Conservation (phyloP, 768 basidiomycete species). For the Leucocoprinus leucothites region DNA sequence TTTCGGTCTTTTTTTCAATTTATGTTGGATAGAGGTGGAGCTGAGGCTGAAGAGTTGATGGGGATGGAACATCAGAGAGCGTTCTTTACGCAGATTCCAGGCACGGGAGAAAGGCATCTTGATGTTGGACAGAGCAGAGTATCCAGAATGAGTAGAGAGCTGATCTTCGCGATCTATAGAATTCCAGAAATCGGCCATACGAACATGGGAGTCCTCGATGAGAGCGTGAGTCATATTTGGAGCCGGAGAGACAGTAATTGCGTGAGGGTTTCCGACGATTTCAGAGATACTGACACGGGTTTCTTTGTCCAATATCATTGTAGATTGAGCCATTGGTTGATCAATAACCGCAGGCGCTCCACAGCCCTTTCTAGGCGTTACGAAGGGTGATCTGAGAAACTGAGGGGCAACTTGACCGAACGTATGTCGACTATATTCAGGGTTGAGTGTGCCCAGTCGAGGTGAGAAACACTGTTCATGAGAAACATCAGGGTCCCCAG, state of each 20-base stretch:
- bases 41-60: conserved; percentile 28
- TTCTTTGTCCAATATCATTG: neutral
- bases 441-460: neutral
- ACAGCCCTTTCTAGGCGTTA: conserved; percentile 9
- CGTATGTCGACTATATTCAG: neutral
- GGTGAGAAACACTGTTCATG: neutral
- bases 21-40: conserved; percentile 33
- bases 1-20: conserved; percentile 32
- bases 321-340: neutral
- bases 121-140: conserved; percentile 19
- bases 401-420: conserved; percentile 5
- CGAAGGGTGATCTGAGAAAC: conserved; percentile 10
- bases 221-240: neutral
- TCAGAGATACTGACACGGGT: neutral
- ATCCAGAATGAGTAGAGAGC: conserved; percentile 9
- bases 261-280: neutral
- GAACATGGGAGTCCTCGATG: neutral
- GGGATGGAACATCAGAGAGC: conserved; percentile 27
- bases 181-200: conserved; percentile 39
- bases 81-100: conserved; percentile 36
- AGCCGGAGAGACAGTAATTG: neutral
- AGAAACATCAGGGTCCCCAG: neutral
- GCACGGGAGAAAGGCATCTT: conserved; percentile 23
- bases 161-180: conserved; percentile 36
- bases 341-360: neutral